Percentiles rank a stretch among this genome's conserved stretches.
These are phyloP conservation scores for Dorcoceras hygrometricum DNA, from an alignment of 257 asterid species.

Conservation along the genomic window DNA sequence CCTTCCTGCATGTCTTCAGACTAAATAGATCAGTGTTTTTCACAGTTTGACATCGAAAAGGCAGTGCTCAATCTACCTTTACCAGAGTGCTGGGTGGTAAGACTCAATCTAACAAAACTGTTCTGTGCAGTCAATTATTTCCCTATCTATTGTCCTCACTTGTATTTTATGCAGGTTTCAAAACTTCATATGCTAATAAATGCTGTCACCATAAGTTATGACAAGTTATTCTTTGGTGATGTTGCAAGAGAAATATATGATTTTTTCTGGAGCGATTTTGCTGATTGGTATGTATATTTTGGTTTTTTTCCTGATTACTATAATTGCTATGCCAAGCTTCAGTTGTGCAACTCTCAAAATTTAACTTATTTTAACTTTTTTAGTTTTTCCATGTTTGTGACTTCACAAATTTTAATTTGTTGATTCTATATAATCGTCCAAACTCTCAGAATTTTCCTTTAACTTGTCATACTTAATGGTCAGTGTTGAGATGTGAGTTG, in stretches of 20 bases:
- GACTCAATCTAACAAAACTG: slow-evolving; percentile 26
- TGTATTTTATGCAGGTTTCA: slow-evolving; percentile 54
- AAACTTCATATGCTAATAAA: slow-evolving; percentile 86
- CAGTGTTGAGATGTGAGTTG: not conserved
- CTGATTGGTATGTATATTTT: slow-evolving; percentile 69
- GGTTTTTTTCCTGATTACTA: slow-evolving; percentile 21
- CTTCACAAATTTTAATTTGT: too few species aligned
- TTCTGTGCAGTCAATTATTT: slow-evolving; percentile 13
- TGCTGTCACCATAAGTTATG: slow-evolving; percentile 75
- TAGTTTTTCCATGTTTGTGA: too few species aligned
- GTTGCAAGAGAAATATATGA: slow-evolving; percentile 89
- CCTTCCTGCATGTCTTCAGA: not conserved
- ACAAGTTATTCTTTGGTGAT: slow-evolving; percentile 87
- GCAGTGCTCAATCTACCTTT: slow-evolving; percentile 63
- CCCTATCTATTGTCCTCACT: slow-evolving; percentile 21
- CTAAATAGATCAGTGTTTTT: slow-evolving; percentile 29
- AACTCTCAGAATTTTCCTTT: not conserved
- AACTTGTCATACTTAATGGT: not conserved
- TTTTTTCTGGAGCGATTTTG: slow-evolving; percentile 97
- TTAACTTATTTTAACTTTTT: too few species aligned
- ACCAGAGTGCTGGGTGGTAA: slow-evolving; percentile 99
- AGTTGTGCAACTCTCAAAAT: too few species aligned
- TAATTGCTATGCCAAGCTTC: not conserved
- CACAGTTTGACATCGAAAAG: slow-evolving; percentile 74
- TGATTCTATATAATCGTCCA: too few species aligned